phyloP scores from a whole-genome alignment of 371 early-diverging fungal genomes.

The Capniomyces stellatus region DNA sequence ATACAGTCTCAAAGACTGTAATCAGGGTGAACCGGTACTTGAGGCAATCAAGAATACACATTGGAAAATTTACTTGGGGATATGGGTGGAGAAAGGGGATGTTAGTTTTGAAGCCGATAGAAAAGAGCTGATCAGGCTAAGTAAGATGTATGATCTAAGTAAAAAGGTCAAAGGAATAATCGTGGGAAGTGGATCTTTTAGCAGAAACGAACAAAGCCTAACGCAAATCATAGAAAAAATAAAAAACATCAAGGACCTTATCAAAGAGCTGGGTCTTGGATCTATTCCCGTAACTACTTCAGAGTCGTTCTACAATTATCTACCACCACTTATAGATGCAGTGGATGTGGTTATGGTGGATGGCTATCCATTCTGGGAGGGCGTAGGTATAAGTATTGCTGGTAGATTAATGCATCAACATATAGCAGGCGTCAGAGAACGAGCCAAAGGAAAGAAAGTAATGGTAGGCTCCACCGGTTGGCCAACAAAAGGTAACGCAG shows the following conservation, averaged over 20 bases:
- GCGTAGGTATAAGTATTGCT: conserved; percentile 28
- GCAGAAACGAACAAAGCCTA: conserved; percentile 29
- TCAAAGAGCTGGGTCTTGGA: conserved; percentile 24
- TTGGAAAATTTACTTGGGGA: conserved; percentile 36
- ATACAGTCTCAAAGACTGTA: conserved; percentile 33
- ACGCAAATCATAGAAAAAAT: conserved; percentile 21
- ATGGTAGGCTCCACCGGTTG: conserved; percentile 44
- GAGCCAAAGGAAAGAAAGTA: conserved; percentile 27
- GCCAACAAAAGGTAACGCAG: conserved; percentile 34
- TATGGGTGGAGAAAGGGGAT: conserved; percentile 36
- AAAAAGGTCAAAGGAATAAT: conserved; percentile 30
- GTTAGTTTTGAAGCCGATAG: conserved; percentile 29
- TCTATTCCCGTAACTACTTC: conserved; percentile 31
- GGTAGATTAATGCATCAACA: conserved; percentile 27
- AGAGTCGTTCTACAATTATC: conserved; percentile 36
- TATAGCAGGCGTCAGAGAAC: conserved; percentile 24
- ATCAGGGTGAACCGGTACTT: conserved; percentile 36
- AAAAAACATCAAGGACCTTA: conserved; percentile 22
- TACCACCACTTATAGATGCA: conserved; percentile 25
- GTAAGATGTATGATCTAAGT: conserved; percentile 20
- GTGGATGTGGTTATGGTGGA: conserved; percentile 45
- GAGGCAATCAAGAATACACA: conserved; percentile 33
- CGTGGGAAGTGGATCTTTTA: conserved; percentile 42
- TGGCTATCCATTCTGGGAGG: conserved; percentile 52
- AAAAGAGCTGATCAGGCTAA: conserved; percentile 26